Base-by-base conservation (phyloP, 805 yeast species). In the Priceomyces melissophilus region DNA sequence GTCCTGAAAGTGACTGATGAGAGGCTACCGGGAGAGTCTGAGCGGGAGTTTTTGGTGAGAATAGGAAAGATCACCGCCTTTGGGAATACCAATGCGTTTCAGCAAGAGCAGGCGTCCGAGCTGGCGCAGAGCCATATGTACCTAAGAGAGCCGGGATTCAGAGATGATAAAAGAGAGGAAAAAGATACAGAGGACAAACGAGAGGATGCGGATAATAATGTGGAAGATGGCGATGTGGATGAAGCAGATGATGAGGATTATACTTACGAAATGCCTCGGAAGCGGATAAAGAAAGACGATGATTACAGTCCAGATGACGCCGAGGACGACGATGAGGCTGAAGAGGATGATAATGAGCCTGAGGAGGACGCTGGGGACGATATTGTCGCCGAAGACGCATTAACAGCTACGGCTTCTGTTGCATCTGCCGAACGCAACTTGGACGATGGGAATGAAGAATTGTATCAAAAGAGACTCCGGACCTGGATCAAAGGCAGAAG, bases 21-120 rank as follows among this genome's bases (percentile, higher is more conserved):
- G 3, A 68, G 72, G 47, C 67, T 76, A 5, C 79, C 84, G 0
- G 85, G 77, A n/a, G 98, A 93, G 54, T 63, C 88, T 0, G 85
- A 84, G 54, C 78, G 78, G 42, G 97, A 90, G 38, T 90, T 63
- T 54, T 69, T 93, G 45, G 78, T 93, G 0, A 73, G 99, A 48
- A 90, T 91, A 0, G 99, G 99, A 23, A 82, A 88, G 58, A 79
- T 89, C 41, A 93, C 99, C 0, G 98, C 98, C 0, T 93, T 93
- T 68, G 95, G 96, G 9, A 77, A 78, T 25, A 64, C 78, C 14
- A 70, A 73, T 31, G 82, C 79, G 2, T 84, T 87, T 50, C 71
- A 67, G 12, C 71, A 70, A 30, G 66, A 57, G 11, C 64, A 57
- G 61, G 53, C 1, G 47, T 45, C 1, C 52, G 41, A 3, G 35